Conservation (phyloP, 768 basidiomycete genomes). For the Naganishia kalamii region DNA sequence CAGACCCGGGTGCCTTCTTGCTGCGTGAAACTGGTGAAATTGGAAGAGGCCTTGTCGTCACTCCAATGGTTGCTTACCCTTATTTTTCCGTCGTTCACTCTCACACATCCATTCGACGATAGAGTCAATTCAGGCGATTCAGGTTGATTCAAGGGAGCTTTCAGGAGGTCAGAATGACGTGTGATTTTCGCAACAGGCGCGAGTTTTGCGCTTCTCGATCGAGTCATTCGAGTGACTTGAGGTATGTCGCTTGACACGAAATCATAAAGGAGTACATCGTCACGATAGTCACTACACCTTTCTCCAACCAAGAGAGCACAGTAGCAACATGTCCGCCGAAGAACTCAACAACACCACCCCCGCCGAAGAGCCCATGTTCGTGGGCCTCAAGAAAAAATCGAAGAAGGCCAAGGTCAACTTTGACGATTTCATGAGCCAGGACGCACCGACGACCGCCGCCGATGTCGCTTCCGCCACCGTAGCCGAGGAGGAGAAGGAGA, state of each 20-base stretch:
- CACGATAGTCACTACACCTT: background rate
- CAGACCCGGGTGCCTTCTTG: too few species aligned
- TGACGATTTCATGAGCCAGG: conserved; percentile 30
- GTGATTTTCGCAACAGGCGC: background rate
- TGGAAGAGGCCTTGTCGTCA: too few species aligned
- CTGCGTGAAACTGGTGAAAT: too few species aligned
- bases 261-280: background rate
- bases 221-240: background rate
- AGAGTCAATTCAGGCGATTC: too few species aligned
- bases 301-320: background rate
- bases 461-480: conserved; percentile 16
- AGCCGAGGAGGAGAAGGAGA: background rate
- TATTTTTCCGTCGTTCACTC: too few species aligned
- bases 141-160: too few species aligned
- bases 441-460: conserved; percentile 15
- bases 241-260: background rate
- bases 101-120: too few species aligned
- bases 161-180: too few species aligned
- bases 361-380: conserved; percentile 42
- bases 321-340: conserved; percentile 19
- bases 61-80: too few species aligned
- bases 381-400: conserved; percentile 51
- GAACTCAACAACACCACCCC: conserved; percentile 14
- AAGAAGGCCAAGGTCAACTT: conserved; percentile 48
- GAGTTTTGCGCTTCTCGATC: background rate